Evolutionary conservation across 257 asterid genomes (phyloP).

Genomic region (Fraxinus quadrangulata): DNA sequence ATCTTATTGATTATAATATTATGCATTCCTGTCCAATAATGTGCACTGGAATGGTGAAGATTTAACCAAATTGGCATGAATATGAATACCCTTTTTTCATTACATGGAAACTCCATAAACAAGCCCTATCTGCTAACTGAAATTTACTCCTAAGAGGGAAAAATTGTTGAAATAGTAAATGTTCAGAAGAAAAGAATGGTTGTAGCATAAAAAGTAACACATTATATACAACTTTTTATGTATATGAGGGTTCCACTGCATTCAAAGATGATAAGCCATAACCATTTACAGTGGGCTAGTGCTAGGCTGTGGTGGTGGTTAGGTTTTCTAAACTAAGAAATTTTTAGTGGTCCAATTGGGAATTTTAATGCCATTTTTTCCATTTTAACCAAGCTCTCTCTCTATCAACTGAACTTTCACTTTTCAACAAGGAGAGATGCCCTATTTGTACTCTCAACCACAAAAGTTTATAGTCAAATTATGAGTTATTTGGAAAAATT

Average conservation of each 20-base stretch:
- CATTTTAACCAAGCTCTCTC: slow-evolving; percentile 41
- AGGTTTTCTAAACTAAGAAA: slow-evolving; percentile 42
- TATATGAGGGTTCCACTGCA: neutral
- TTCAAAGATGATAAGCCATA: neutral
- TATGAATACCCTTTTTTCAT: slow-evolving; percentile 19
- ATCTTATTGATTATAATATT: neutral
- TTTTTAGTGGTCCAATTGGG: slow-evolving; percentile 35
- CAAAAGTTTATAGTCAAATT: slow-evolving; percentile 13
- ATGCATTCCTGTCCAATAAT: neutral
- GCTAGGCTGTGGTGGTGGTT: slow-evolving; percentile 45
- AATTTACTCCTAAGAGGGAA: slow-evolving; percentile 35
- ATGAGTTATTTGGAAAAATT: neutral
- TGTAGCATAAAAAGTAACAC: slow-evolving; percentile 30
- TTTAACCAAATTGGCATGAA: slow-evolving; percentile 29
- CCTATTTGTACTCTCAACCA: slow-evolving; percentile 40
- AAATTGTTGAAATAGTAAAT: slow-evolving; percentile 28
- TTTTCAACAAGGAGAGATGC: slow-evolving; percentile 39
- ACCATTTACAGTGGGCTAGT: slow-evolving; percentile 30
- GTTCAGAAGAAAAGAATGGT: slow-evolving; percentile 33
- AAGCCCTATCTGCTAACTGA: slow-evolving; percentile 9
- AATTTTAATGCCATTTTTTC: slow-evolving; percentile 43
- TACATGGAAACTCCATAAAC: slow-evolving; percentile 25
- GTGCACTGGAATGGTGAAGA: neutral
- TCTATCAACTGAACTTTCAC: slow-evolving; percentile 47
- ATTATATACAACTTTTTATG: slow-evolving; percentile 5